Base-by-base conservation (phyloP, 1,284 basidiomycete species). In the Porodaedalea pini region DNA sequence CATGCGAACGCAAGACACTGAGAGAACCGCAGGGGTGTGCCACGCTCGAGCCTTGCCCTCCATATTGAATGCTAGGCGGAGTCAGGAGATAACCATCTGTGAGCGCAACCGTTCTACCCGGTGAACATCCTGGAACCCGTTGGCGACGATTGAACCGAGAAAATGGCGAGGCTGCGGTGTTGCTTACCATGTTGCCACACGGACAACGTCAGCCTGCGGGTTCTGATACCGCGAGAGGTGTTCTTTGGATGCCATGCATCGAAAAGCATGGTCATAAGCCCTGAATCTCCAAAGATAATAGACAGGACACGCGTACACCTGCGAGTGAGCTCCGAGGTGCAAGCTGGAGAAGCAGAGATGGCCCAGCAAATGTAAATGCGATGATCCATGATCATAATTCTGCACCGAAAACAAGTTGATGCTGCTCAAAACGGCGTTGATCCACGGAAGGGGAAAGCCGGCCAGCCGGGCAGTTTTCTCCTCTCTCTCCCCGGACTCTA, bases 31-130 rank as follows among this genome's bases (percentile, higher is more conserved):
- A 15, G 27, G 27, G 39, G n/a, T 19, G 17, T 43, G 51, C 32
- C 37, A 13, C 37, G 29, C 27, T 49, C 3, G 27, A 49, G 23
- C 51, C 51, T 43, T 21, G 31, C 11, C 32, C 13, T 34, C 7
- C 32, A 27, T 11, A 21, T 44, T 43, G 31, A 34, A 54, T 32
- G 19, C 13, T 21, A 15, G 29, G 27, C 17, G 52, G 43, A 45
- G 41, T 23, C 43, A 49, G 54, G 36, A 56, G 54, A 56, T 56
- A 56, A 25, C 43, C 32, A 39, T 6, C 32, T 39, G n/a, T 31
- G 8, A 21, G 32, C n/a, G 25, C 23, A 29, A 43, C 15, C 15
- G 15, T 36, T 21, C 39, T 10, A 11, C 13, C 39, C 54, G 54
- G 54, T 39, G 17, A 56, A 50, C 34, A 50, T 49, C 23, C 34